phyloP scores from a whole-genome alignment of 352 stramenopile species.

The Phytophthora ramorum region DNA sequence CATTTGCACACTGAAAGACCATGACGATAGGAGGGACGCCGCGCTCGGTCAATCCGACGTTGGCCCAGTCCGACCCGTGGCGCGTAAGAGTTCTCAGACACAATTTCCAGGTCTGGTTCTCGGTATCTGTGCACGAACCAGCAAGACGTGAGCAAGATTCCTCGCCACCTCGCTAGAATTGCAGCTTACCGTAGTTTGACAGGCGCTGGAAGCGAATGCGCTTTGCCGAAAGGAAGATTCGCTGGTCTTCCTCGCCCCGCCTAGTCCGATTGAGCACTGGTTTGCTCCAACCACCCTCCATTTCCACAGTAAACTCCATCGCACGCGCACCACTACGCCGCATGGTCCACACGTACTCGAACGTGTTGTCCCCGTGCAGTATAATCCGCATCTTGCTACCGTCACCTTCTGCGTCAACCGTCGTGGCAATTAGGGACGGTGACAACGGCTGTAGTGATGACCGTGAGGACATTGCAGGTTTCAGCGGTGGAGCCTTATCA shows the following conservation, averaged over 20 bases:
- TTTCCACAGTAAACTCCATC: conserved; percentile 81
- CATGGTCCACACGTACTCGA: conserved; percentile 82
- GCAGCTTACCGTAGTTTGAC: conserved; percentile 69
- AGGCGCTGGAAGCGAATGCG: conserved; percentile 75
- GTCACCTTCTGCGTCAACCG: conserved; percentile 28
- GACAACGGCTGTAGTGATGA: not conserved
- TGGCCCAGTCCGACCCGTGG: conserved; percentile 75
- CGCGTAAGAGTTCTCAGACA: conserved; percentile 74
- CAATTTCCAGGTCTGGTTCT: conserved; percentile 69
- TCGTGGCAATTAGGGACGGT: not conserved
- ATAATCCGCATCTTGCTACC: conserved; percentile 51
- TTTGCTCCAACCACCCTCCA: conserved; percentile 71
- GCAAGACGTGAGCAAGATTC: not conserved
- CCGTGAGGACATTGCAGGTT: conserved; percentile 2
- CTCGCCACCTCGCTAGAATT: not conserved
- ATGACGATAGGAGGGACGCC: conserved; percentile 73
- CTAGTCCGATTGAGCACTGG: conserved; percentile 80
- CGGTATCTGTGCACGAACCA: conserved; percentile 43
- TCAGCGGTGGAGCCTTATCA: conserved; percentile 12
- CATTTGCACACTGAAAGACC: conserved; percentile 56
- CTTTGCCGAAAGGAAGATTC: conserved; percentile 64
- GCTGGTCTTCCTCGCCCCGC: conserved; percentile 74
- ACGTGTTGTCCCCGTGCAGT: conserved; percentile 84
- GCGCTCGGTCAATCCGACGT: conserved; percentile 69
- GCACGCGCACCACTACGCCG: conserved; percentile 51